Conservation (phyloP, 2,329 filamentous ascomycete species). For the Fusarium heterosporum region DNA sequence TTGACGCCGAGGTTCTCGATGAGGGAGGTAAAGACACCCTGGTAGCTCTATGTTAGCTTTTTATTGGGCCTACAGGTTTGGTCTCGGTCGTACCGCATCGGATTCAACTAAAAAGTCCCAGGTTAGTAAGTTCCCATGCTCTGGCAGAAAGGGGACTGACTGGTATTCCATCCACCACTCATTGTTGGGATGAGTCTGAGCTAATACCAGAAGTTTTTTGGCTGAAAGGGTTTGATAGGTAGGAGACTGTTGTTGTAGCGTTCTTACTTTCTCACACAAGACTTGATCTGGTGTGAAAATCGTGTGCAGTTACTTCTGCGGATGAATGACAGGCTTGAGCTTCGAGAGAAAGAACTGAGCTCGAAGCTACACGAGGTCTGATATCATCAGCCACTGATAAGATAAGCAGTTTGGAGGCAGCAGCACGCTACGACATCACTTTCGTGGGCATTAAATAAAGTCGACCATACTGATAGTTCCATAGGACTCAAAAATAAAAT, state of each 20-base stretch:
- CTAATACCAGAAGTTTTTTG: neutral
- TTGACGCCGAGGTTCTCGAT: conserved; percentile 92
- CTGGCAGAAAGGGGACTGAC: conserved; percentile 55
- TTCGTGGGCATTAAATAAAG: neutral
- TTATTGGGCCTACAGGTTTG: neutral
- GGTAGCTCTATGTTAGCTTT: conserved; percentile 11
- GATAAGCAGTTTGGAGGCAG: conserved; percentile 44
- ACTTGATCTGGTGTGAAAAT: neutral
- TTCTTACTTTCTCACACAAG: neutral
- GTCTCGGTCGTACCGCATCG: conserved; percentile 84
- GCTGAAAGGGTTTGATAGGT: neutral
- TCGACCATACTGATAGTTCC: neutral
- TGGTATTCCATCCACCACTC: conserved; percentile 96
- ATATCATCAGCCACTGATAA: conserved; percentile 47
- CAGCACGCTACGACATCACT: conserved; percentile 39
- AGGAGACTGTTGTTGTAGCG: neutral
- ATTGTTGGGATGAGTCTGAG: conserved; percentile 53
- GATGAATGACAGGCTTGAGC: conserved; percentile 23
- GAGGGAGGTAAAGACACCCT: conserved; percentile 97
- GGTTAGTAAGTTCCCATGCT: conserved; percentile 16
- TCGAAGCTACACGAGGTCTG: conserved; percentile 37
- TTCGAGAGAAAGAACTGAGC: conserved; percentile 26
- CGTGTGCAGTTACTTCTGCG: neutral
- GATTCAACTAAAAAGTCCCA: conserved; percentile 74
- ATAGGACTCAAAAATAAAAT: too few relatives aligned